phyloP scores from a whole-genome alignment of 2,329 filamentous ascomycete species.

The Cadophora sp. region DNA sequence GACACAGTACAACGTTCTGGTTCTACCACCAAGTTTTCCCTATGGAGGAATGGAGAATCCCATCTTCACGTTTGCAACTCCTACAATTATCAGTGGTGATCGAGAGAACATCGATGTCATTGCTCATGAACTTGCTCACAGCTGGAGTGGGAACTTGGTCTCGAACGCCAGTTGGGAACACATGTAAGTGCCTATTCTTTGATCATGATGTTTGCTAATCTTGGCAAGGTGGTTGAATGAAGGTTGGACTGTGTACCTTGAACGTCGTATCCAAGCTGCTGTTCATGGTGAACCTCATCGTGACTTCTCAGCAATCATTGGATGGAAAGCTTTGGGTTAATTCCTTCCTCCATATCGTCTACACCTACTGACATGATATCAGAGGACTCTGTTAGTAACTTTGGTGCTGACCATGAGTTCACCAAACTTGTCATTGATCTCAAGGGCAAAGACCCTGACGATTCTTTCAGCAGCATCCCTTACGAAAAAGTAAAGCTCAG shows the following conservation, averaged over 20 bases:
- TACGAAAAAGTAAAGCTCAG: constrained; percentile 75
- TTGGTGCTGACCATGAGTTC: constrained; percentile 86
- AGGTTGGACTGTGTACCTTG: constrained; percentile 95
- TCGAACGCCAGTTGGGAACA: constrained; percentile 83
- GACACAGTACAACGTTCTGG: constrained; percentile 93
- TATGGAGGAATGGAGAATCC: constrained; percentile 95
- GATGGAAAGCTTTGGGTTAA: constrained; percentile 75
- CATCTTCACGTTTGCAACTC: constrained; percentile 93
- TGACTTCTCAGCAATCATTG: constrained; percentile 94
- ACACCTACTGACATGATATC: constrained; percentile 20
- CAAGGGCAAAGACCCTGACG: constrained; percentile 91
- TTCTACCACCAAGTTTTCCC: constrained; percentile 88
- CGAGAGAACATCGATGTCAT: constrained; percentile 95
- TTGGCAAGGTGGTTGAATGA: constrained; percentile 67
- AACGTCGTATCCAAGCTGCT: constrained; percentile 79
- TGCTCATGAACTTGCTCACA: constrained; percentile 79
- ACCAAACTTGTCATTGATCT: constrained; percentile 90
- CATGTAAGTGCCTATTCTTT: constrained; percentile 58
- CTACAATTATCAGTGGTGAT: constrained; percentile 90
- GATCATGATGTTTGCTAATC: not conserved
- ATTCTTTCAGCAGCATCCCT: constrained; percentile 89
- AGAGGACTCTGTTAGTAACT: constrained; percentile 80
- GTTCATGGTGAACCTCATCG: constrained; percentile 86
- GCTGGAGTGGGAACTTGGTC: constrained; percentile 90
- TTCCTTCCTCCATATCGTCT: not conserved